Percentiles rank a stretch among this genome's conserved stretches.
These are phyloP conservation scores for Cyanodermella asteris DNA, from an alignment of 2,329 filamentous ascomycete species.

Conservation along the genomic window DNA sequence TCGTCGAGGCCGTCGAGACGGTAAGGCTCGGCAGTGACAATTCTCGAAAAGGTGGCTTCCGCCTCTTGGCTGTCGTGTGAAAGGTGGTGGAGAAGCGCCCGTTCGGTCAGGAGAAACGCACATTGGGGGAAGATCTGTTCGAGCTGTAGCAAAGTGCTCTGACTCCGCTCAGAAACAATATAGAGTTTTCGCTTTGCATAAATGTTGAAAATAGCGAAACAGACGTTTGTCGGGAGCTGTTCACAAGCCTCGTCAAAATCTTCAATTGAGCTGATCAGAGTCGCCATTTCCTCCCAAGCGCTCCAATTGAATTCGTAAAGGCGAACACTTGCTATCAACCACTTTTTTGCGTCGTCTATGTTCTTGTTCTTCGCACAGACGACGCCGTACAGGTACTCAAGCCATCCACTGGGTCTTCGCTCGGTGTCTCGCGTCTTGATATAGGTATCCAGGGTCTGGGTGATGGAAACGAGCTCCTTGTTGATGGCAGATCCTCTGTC, in stretches of 20 bases:
- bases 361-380: constrained; percentile 80
- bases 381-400: constrained; percentile 72
- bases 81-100: constrained; percentile 74
- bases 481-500: constrained; percentile 72
- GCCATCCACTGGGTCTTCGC: constrained; percentile 61
- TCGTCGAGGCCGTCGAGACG: constrained; percentile 80
- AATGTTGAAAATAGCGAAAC: constrained; percentile 84
- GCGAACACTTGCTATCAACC: constrained; percentile 72
- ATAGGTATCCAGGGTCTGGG: constrained; percentile 58
- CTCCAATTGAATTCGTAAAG: constrained; percentile 92
- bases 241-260: too few relatives aligned
- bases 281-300: constrained; percentile 81
- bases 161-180: constrained; percentile 55
- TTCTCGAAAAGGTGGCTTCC: constrained; percentile 40
- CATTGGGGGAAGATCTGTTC: constrained; percentile 69
- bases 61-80: constrained; percentile 53
- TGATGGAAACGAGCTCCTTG: constrained; percentile 58
- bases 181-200: constrained; percentile 83
- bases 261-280: constrained; percentile 55
- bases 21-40: constrained; percentile 42
- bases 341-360: constrained; percentile 62
- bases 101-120: constrained; percentile 75
- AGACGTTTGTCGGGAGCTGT: constrained; percentile 72
- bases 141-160: constrained; percentile 54
- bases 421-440: constrained; percentile 44